phyloP scores from a whole-genome alignment of 306 rosid genomes.

The Potentilla sterilis region DNA sequence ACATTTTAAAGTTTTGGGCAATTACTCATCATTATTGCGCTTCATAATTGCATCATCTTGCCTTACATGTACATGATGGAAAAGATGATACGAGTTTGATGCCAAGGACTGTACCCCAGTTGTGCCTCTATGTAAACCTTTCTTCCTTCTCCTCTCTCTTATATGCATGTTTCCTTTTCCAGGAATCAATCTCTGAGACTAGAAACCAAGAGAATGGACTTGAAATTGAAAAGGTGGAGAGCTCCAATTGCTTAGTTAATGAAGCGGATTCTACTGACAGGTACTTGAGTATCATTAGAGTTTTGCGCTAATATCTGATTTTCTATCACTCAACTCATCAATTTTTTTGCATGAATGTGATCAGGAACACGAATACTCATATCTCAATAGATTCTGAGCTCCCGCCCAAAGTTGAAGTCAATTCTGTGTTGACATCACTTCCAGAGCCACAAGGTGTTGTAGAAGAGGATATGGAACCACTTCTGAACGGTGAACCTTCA shows the following conservation, averaged over 20 bases:
- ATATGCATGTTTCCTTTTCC: conserved; percentile 35
- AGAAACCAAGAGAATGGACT: conserved; percentile 54
- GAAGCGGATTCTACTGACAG: conserved; percentile 42
- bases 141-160: conserved; percentile 14
- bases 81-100: background rate
- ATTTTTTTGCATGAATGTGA: conserved; percentile 26
- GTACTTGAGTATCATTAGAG: conserved; percentile 34
- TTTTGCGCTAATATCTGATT: conserved; percentile 16
- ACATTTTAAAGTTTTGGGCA: background rate
- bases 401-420: conserved; percentile 41
- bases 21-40: background rate
- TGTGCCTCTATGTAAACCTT: background rate
- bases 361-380: conserved; percentile 45
- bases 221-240: conserved; percentile 40
- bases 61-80: background rate
- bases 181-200: conserved; percentile 63
- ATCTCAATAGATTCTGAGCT: conserved; percentile 31
- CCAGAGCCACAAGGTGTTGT: conserved; percentile 35
- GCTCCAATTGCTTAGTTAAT: conserved; percentile 32
- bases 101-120: background rate
- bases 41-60: background rate
- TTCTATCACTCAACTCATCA: conserved; percentile 13
- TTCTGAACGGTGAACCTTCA: conserved; percentile 33
- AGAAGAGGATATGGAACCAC: conserved; percentile 35
- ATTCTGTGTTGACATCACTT: conserved; percentile 22